Conservation (phyloP, 192 early-diverging fungal species). For the Podila epicladia region DNA sequence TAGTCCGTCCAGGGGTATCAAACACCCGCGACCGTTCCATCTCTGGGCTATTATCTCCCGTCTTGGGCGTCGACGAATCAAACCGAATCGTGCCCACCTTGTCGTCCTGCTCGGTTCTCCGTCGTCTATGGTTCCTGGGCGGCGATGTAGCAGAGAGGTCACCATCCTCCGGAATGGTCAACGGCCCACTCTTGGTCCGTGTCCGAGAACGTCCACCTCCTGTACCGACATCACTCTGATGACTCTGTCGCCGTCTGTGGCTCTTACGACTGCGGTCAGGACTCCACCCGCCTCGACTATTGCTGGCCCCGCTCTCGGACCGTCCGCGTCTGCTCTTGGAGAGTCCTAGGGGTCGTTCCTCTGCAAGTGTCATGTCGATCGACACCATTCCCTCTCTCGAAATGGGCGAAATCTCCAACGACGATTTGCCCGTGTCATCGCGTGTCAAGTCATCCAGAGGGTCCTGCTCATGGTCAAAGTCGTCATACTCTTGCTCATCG, state of each 20-base stretch:
- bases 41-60: background rate
- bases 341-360: background rate
- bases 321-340: background rate
- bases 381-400: conserved; percentile 21
- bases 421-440: background rate
- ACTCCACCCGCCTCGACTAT: background rate
- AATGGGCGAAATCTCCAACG: background rate
- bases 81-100: conserved; percentile 29
- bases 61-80: conserved; percentile 5
- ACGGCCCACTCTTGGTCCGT: background rate
- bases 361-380: conserved; percentile 32
- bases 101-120: conserved; percentile 39
- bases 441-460: background rate
- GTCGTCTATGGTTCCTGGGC: conserved; percentile 21
- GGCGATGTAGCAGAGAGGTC: background rate
- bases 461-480: conserved; percentile 5
- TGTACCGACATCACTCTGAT: conserved; percentile 22
- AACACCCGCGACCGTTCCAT: background rate
- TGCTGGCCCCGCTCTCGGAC: conserved; percentile 2
- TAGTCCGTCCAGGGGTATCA: background rate
- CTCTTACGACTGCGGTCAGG: background rate
- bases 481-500: conserved; percentile 25
- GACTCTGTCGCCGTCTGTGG: conserved; percentile 33
- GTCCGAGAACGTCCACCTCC: conserved; percentile 9
- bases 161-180: background rate